phyloP scores from a whole-genome alignment of 176 grass and related monocot genomes.

The Ampelocalamus luodianensis region DNA sequence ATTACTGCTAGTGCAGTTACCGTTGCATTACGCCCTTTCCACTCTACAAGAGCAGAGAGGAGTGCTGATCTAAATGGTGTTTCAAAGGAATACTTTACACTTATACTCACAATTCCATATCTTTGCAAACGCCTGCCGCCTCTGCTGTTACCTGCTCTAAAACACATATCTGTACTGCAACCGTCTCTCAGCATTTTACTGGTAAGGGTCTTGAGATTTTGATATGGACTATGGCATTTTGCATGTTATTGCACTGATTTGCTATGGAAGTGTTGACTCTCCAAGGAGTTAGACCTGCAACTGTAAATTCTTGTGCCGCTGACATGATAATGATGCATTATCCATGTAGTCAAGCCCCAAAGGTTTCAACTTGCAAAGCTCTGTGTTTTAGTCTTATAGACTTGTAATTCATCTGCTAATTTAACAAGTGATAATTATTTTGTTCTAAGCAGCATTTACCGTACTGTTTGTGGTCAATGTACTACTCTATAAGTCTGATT shows the following conservation, averaged over 20 bases:
- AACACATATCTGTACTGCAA: conserved; percentile 70
- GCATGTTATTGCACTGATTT: conserved; percentile 37
- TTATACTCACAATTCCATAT: conserved; percentile 86
- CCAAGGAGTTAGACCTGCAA: conserved; percentile 21
- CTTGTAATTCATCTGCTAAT: neutral
- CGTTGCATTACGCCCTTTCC: conserved; percentile 80
- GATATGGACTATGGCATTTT: conserved; percentile 28
- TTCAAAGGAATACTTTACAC: conserved; percentile 63
- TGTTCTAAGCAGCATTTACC: neutral
- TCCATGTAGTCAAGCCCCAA: neutral
- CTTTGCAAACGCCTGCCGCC: conserved; percentile 70
- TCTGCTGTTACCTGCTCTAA: conserved; percentile 78
- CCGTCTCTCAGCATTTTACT: conserved; percentile 71
- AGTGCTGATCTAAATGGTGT: conserved; percentile 51
- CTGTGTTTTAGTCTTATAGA: neutral
- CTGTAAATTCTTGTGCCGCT: neutral
- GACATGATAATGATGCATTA: conserved; percentile 5
- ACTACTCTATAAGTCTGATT: conserved; percentile 7
- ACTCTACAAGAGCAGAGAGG: conserved; percentile 57
- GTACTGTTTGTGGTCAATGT: neutral
- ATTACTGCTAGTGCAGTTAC: conserved; percentile 87
- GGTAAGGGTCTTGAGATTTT: conserved; percentile 66
- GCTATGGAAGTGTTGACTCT: conserved; percentile 6
- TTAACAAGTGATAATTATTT: neutral
- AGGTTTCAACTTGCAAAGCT: conserved; percentile 7